These are phyloP conservation scores for Pezicula carpinea DNA, from an alignment of 2,329 filamentous ascomycete species.

Conservation along the genomic window DNA sequence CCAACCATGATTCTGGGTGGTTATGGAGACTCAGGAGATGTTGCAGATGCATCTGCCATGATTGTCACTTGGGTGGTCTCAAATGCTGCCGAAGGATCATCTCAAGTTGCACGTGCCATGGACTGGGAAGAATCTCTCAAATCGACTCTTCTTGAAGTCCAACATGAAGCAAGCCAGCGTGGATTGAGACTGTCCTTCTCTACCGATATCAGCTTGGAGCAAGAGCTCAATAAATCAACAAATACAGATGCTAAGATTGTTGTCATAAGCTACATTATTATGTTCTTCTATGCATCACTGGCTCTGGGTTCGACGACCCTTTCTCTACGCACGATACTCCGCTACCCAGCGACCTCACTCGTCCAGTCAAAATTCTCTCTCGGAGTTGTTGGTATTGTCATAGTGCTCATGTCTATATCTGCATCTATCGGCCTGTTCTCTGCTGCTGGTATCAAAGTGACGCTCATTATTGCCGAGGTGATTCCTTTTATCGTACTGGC, in stretches of 20 bases:
- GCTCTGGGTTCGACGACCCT: conserved; percentile 86
- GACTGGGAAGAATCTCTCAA: conserved; percentile 86
- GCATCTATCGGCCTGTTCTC: conserved; percentile 95
- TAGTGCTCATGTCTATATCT: conserved; percentile 95
- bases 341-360: conserved; percentile 76
- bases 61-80: conserved; percentile 94
- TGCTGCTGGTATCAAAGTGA: conserved; percentile 86
- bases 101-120: conserved; percentile 67
- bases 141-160: conserved; percentile 67
- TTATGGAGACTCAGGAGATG: conserved; percentile 59
- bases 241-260: conserved; percentile 98
- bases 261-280: conserved; percentile 93
- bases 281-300: conserved; percentile 96
- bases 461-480: conserved; percentile 95
- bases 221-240: conserved; percentile 95
- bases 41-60: conserved; percentile 72
- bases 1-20: conserved; percentile 84
- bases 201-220: conserved; percentile 89
- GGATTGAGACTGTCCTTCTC: conserved; percentile 89
- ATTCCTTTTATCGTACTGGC: conserved; percentile 96
- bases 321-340: conserved; percentile 69
- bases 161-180: conserved; percentile 70
- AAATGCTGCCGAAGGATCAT: conserved; percentile 72
- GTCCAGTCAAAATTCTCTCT: conserved; percentile 97
- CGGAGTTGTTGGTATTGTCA: conserved; percentile 89